phyloP scores from a whole-genome alignment of 306 rosid genomes.

The Ormosia semicastrata region DNA sequence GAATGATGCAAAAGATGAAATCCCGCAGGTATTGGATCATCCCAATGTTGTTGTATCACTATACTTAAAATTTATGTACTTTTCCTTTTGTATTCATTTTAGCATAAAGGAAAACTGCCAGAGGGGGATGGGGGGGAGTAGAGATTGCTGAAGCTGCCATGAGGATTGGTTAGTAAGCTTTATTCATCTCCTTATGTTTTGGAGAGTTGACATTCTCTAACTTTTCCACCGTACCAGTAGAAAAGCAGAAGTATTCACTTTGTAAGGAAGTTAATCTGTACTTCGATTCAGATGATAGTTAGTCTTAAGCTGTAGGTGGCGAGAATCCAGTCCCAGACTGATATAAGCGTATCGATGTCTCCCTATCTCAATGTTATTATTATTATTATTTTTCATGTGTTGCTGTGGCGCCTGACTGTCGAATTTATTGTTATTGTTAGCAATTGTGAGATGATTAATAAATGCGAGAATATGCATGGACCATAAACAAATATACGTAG shows the following conservation, averaged over 20 bases:
- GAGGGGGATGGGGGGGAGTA: slow-evolving; percentile 28
- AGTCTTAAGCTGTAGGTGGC: slow-evolving; percentile 51
- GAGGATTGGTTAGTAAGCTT: not conserved
- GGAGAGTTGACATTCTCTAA: slow-evolving; percentile 35
- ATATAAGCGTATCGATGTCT: slow-evolving; percentile 23
- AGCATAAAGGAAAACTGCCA: slow-evolving; percentile 47
- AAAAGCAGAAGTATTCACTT: slow-evolving; percentile 28
- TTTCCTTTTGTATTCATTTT: slow-evolving; percentile 54
- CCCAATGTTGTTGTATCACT: slow-evolving; percentile 52
- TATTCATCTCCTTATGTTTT: not conserved
- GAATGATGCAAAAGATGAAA: slow-evolving; percentile 33
- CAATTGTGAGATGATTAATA: slow-evolving; percentile 72
- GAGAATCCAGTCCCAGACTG: slow-evolving; percentile 40
- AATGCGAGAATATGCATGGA: slow-evolving; percentile 65
- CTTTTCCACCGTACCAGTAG: slow-evolving; percentile 32
- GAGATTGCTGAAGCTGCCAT: slow-evolving; percentile 31
- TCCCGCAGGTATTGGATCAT: slow-evolving; percentile 38
- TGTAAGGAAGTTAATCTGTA: slow-evolving; percentile 33
- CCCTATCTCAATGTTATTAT: slow-evolving; percentile 18
- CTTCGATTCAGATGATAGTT: slow-evolving; percentile 59
- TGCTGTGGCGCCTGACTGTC: slow-evolving; percentile 59
- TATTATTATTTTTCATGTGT: slow-evolving; percentile 36
- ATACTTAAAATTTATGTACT: slow-evolving; percentile 42
- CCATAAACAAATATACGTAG: slow-evolving; percentile 36
- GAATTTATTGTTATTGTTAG: slow-evolving; percentile 68